Percentiles rank a stretch among this genome's conserved stretches.
Conservation (phyloP, 2,329 filamentous ascomycete species). For the Cordyceps militaris region DNA sequence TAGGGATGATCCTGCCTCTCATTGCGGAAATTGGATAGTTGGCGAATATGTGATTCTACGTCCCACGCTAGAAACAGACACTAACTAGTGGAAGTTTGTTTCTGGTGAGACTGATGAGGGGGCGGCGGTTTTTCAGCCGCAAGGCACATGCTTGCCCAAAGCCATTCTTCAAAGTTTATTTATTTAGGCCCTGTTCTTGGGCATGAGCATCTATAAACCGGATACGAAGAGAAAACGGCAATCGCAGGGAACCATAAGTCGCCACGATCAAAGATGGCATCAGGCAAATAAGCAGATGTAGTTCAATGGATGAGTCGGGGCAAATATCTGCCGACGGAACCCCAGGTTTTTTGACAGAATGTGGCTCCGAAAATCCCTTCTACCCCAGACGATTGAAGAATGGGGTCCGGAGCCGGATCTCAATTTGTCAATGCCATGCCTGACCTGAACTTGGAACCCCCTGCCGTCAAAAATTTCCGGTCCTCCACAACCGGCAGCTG, state of each 20-base stretch:
- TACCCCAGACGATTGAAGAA: background rate
- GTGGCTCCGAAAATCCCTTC: background rate
- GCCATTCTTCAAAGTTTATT: background rate
- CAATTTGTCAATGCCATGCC: background rate
- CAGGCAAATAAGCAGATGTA: no score
- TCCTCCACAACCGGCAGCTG: background rate
- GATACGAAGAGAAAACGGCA: no score
- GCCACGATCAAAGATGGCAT: background rate
- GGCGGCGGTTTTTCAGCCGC: background rate
- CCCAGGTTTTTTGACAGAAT: background rate
- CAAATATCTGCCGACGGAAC: background rate
- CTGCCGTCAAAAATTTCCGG: background rate
- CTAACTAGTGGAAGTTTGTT: background rate
- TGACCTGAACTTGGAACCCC: background rate
- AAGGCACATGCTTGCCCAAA: background rate
- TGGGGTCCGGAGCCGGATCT: no score
- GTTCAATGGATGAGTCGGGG: background rate
- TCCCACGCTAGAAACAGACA: background rate
- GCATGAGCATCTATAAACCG: no score
- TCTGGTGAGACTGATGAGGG: background rate
- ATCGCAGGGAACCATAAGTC: no score
- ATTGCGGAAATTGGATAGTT: background rate
- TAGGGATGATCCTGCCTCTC: background rate
- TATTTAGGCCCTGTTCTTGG: background rate
- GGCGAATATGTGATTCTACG: background rate